Percentiles rank a stretch among this genome's conserved stretches.
phyloP scores from a whole-genome alignment of 768 basidiomycete genomes.

The Phanerochaete sordida region DNA sequence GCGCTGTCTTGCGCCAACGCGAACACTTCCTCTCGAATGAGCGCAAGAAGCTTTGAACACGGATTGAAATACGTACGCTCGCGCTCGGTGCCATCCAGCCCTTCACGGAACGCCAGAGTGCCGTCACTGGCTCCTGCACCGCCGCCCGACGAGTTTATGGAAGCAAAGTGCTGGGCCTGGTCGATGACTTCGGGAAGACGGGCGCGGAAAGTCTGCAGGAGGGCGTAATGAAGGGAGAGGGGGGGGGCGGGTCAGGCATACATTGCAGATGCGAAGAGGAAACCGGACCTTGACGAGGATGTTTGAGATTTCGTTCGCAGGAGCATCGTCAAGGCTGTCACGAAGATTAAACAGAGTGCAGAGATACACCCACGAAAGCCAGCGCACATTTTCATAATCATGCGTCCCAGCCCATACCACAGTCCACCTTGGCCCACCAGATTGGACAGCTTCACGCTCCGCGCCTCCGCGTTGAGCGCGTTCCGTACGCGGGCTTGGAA shows the following conservation, averaged over 20 bases:
- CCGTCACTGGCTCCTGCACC: slow-evolving; percentile 50
- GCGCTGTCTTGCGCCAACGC: slow-evolving; percentile 80
- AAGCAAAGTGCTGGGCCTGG: slow-evolving; percentile 86
- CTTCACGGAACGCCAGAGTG: slow-evolving; percentile 81
- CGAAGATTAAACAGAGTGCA: not conserved
- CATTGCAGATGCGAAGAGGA: slow-evolving; percentile 9
- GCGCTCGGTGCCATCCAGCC: slow-evolving; percentile 88
- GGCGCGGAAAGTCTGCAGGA: slow-evolving; percentile 63
- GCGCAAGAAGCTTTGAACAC: not conserved
- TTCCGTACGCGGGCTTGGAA: slow-evolving; percentile 77
- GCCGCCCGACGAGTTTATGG: slow-evolving; percentile 17
- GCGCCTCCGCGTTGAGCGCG: slow-evolving; percentile 85
- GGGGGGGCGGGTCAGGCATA: too few relatives aligned
- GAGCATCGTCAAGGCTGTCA: slow-evolving; percentile 68
- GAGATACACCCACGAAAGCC: slow-evolving; percentile 22
- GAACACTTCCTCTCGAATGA: slow-evolving; percentile 60
- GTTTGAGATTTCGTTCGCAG: slow-evolving; percentile 67
- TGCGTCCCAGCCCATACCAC: slow-evolving; percentile 93
- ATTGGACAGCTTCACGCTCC: slow-evolving; percentile 76
- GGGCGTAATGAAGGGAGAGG: not conserved
- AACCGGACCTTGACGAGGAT: slow-evolving; percentile 61
- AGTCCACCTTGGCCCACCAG: slow-evolving; percentile 84
- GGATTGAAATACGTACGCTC: slow-evolving; percentile 59
- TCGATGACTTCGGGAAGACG: slow-evolving; percentile 79
- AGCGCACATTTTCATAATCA: slow-evolving; percentile 82